Evolutionary conservation across 371 early-diverging fungal genomes (phyloP).

Genomic region (Saksenaea oblongispora): DNA sequence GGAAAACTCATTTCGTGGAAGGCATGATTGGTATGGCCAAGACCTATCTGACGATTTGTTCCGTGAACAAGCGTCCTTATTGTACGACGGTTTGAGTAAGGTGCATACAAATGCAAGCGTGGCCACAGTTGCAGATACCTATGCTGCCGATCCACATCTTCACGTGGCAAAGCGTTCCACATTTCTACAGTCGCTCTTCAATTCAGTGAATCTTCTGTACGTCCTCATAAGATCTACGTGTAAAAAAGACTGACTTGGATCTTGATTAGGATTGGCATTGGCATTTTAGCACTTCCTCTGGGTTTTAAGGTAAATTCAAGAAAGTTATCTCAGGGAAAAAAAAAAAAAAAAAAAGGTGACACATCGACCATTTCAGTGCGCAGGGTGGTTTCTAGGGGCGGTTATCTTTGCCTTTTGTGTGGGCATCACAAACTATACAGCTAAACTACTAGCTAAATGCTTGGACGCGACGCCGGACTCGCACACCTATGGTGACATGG

Average conservation of each 20-base stretch:
- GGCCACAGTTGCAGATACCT: conserved; percentile 41
- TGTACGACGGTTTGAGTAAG: conserved; percentile 30
- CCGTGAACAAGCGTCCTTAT: conserved; percentile 27
- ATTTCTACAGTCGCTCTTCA: conserved; percentile 55
- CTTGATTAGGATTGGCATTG: conserved; percentile 51
- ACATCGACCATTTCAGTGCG: no score
- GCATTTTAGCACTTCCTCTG: conserved; percentile 61
- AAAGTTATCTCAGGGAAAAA: neutral
- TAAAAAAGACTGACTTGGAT: neutral
- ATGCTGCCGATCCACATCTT: conserved; percentile 12
- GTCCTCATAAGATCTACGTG: neutral
- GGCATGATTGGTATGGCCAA: neutral
- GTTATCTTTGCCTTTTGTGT: conserved; percentile 57
- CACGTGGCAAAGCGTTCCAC: conserved; percentile 33
- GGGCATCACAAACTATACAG: conserved; percentile 63
- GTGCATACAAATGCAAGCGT: conserved; percentile 29
- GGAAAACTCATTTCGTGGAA: neutral
- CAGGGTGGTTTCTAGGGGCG: conserved; percentile 69
- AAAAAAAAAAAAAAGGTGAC: conserved; percentile 4
- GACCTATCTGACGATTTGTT: neutral
- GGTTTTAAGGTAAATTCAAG: conserved; percentile 64
- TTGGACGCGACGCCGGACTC: conserved; percentile 50
- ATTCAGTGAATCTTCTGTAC: conserved; percentile 60
- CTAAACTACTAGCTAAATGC: conserved; percentile 63
- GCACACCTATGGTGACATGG: conserved; percentile 70